Percentiles rank a stretch among this genome's conserved stretches.
Evolutionary conservation across 2,329 filamentous ascomycete species (phyloP).

Genomic region (Beauveria sp.): DNA sequence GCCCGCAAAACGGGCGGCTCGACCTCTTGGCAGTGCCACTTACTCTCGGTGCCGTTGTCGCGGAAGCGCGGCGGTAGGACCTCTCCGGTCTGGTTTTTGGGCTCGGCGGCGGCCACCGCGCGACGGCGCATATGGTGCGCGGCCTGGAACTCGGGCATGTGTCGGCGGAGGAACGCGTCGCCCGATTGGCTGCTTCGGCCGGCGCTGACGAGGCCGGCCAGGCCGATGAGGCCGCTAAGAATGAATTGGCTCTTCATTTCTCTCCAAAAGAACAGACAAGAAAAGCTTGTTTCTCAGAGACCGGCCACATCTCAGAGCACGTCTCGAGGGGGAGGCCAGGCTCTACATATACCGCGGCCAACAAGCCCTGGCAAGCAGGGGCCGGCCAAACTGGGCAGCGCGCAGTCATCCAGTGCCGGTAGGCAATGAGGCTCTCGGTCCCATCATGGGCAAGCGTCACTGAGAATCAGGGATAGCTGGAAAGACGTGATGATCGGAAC

Average conservation of each 20-base stretch:
- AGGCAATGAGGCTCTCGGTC: background rate
- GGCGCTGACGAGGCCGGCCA: slow-evolving; percentile 3
- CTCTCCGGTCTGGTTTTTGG: background rate
- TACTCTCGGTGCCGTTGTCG: slow-evolving; percentile 16
- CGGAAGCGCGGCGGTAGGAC: slow-evolving; percentile 12
- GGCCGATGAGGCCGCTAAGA: background rate
- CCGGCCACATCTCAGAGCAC: background rate
- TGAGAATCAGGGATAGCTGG: background rate
- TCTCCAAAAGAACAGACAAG: background rate
- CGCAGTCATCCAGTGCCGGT: too few species aligned
- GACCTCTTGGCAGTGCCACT: slow-evolving; percentile 2
- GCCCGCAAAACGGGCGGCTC: background rate
- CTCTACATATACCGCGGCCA: background rate
- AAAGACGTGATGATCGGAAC: background rate
- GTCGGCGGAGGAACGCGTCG: background rate
- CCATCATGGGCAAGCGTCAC: background rate
- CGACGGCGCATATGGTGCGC: background rate
- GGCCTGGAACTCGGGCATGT: background rate
- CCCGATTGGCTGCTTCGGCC: background rate
- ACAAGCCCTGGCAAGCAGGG: background rate
- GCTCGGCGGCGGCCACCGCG: background rate
- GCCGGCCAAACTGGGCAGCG: background rate
- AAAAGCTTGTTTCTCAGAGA: background rate
- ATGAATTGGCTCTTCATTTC: slow-evolving; percentile 8
- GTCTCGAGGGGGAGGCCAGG: background rate